Base-by-base conservation (phyloP, 75 land plant genomes). In the Ceratopteris richardii region DNA sequence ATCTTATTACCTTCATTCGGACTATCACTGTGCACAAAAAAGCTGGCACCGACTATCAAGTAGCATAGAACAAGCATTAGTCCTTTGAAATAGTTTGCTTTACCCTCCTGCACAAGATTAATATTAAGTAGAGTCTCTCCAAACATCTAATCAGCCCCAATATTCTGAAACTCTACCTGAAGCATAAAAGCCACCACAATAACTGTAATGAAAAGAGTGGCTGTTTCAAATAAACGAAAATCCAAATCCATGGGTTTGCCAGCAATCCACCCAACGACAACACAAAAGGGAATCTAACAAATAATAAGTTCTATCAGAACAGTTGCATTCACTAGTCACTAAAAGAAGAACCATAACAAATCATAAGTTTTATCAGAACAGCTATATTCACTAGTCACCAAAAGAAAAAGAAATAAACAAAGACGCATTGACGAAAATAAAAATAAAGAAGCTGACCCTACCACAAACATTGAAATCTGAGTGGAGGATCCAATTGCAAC, bases 391-490 rank as follows among this genome's bases (percentile, higher is more conserved):
- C n/a, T n/a, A n/a, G n/a, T n/a, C n/a, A n/a, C n/a, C n/a, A n/a
- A n/a, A n/a, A n/a, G n/a, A n/a, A n/a, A n/a, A n/a, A n/a, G n/a
- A n/a, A n/a, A n/a, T n/a, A n/a, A n/a, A n/a, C n/a, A n/a, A n/a
- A n/a, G n/a, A n/a, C n/a, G n/a, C n/a, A n/a, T n/a, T n/a, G n/a
- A n/a, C n/a, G n/a, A n/a, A n/a, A n/a, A n/a, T n/a, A n/a, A n/a
- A n/a, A n/a, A n/a, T n/a, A n/a, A n/a, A n/a, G n/a, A n/a, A n/a
- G n/a, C n/a, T n/a, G n/a, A n/a, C n/a, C 64, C 66, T 77, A 90
- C 99, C 92, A 87, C 84, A 72, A 95, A 95, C 99, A 95, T 95
- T 30, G 99, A 83, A 64, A 90, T 90, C 44, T 95, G 99, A 46
- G 97, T 95, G 36, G 97, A 95, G 39, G 99, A 95, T 40, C 99